Percentiles rank a stretch among this genome's conserved stretches.
Conservation (phyloP, 805 yeast genomes). For the Candida sithepensis region DNA sequence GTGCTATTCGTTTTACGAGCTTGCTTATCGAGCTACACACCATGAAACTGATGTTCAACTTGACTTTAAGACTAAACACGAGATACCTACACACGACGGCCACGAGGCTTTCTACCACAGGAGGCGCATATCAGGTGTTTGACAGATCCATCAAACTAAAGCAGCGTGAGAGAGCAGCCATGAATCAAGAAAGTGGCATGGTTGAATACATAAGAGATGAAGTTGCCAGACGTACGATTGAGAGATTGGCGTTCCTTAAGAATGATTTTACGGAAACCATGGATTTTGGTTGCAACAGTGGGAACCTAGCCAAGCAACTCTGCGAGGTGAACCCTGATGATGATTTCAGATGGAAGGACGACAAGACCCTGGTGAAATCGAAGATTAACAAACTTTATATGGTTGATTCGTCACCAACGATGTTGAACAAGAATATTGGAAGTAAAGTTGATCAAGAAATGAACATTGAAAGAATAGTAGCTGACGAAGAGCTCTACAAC, state of each 20-base stretch:
- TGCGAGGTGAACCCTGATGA: conserved; percentile 37
- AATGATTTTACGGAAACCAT: conserved; percentile 56
- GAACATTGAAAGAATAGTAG: conserved; percentile 46
- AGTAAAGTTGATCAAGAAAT: conserved; percentile 41
- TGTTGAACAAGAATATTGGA: conserved; percentile 51
- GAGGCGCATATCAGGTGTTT: conserved; percentile 40
- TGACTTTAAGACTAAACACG: background rate
- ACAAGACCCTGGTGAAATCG: conserved; percentile 46
- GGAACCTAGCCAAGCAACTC: conserved; percentile 41
- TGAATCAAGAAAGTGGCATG: conserved; percentile 41
- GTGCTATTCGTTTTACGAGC: no score
- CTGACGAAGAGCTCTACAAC: conserved; percentile 65
- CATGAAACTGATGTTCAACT: background rate
- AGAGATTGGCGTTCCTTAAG: conserved; percentile 69
- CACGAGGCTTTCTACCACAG: conserved; percentile 1
- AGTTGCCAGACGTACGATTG: conserved; percentile 68
- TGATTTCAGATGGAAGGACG: conserved; percentile 44
- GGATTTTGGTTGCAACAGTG: conserved; percentile 74
- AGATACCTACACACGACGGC: conserved; percentile 6
- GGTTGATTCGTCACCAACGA: conserved; percentile 58
- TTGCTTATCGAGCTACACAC: no score
- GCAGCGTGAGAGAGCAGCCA: conserved; percentile 57
- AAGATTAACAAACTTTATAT: conserved; percentile 55
- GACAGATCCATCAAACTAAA: conserved; percentile 56
- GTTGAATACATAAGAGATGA: conserved; percentile 76